A percentile compares a stretch with the other conserved stretches of the same genome.
Evolutionary conservation across 192 early-diverging fungal genomes (phyloP).

Genomic region (Backusella australiensis): DNA sequence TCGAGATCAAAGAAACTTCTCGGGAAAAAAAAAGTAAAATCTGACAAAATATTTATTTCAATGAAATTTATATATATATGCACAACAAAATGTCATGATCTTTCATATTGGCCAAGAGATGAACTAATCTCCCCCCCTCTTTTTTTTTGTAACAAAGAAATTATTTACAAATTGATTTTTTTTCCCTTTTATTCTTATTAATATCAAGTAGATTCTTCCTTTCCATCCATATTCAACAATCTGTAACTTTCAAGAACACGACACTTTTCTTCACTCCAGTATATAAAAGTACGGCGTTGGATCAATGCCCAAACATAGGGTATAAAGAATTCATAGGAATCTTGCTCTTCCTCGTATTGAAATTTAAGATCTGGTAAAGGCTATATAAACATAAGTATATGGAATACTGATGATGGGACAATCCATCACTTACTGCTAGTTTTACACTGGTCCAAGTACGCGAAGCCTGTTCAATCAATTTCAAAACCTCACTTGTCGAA

Average conservation of each 20-base stretch:
- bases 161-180: background rate
- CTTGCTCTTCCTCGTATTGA: constrained; percentile 61
- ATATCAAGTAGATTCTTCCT: background rate
- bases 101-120: background rate
- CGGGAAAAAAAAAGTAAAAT: background rate
- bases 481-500: constrained; percentile 60
- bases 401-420: background rate
- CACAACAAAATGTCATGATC: background rate
- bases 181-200: background rate
- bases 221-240: constrained; percentile 12
- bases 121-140: background rate
- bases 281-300: constrained; percentile 55
- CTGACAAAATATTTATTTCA: background rate
- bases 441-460: constrained; percentile 60
- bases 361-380: constrained; percentile 59
- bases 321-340: constrained; percentile 59
- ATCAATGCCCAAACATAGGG: constrained; percentile 71
- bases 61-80: background rate
- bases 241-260: constrained; percentile 32
- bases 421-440: constrained; percentile 39
- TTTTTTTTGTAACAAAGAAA: background rate
- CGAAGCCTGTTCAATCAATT: constrained; percentile 59
- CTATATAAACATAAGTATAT: constrained; percentile 24
- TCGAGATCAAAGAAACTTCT: background rate
- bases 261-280: constrained; percentile 69